Conservation (phyloP, 257 asterid genomes). For the Voacanga thouarsii region DNA sequence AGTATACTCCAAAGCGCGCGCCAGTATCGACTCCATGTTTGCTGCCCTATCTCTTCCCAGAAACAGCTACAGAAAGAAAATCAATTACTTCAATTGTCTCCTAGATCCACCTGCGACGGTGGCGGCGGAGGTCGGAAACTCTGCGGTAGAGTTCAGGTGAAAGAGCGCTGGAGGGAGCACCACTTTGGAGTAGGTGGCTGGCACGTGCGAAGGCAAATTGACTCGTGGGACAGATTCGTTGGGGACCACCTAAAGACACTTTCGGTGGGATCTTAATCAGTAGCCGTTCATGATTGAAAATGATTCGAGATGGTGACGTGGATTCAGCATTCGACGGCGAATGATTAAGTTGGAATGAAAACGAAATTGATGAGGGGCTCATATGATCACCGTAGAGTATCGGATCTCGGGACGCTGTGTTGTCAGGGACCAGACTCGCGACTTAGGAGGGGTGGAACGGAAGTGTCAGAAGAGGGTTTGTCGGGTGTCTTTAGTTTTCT, state of each 20-base stretch:
- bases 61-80: slow-evolving; percentile 9
- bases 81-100: not conserved
- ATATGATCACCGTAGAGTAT: slow-evolving; percentile 18
- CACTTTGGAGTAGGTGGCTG: slow-evolving; percentile 8
- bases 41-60: slow-evolving; percentile 14
- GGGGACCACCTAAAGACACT: slow-evolving; percentile 29
- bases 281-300: slow-evolving; percentile 10
- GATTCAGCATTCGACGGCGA: not conserved
- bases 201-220: slow-evolving; percentile 47
- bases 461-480: slow-evolving; percentile 31
- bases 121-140: slow-evolving; percentile 27
- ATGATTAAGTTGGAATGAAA: slow-evolving; percentile 5
- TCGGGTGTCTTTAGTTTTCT: slow-evolving; percentile 21
- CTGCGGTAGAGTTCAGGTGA: slow-evolving; percentile 18
- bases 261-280: slow-evolving; percentile 35
- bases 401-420: slow-evolving; percentile 44
- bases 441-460: slow-evolving; percentile 24
- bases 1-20: slow-evolving; percentile 91
- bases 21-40: slow-evolving; percentile 81
- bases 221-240: slow-evolving; percentile 41
- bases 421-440: slow-evolving; percentile 23
- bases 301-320: not conserved
- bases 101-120: slow-evolving; percentile 3
- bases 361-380: not conserved
- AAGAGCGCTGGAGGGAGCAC: slow-evolving; percentile 15